Evolutionary conservation across 805 yeast genomes (phyloP).

Genomic region (Candida multigemmis): DNA sequence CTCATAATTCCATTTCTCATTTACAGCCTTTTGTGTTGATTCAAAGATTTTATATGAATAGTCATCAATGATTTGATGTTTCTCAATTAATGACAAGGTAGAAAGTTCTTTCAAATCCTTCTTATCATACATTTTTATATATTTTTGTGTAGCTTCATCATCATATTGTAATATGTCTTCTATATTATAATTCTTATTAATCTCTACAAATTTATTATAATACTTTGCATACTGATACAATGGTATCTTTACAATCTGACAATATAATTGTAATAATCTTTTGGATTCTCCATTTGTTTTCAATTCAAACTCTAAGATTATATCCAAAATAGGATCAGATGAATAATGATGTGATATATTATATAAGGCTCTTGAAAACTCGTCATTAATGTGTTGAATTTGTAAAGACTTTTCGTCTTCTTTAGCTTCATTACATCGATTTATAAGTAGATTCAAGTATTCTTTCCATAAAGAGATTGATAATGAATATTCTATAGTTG

Average conservation of each 20-base stretch:
- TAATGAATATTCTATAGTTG: constrained; percentile 43
- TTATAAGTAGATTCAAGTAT: constrained; percentile 44
- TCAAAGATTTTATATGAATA: constrained; percentile 35
- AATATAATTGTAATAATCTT: constrained; percentile 32
- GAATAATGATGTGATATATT: constrained; percentile 67
- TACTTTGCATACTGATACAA: constrained; percentile 81
- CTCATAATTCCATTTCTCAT: constrained; percentile 66
- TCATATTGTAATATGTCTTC: constrained; percentile 11
- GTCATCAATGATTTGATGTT: constrained; percentile 32
- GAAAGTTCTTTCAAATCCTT: constrained; percentile 10
- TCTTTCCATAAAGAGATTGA: constrained; percentile 66
- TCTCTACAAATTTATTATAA: constrained; percentile 40
- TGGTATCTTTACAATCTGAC: constrained; percentile 49
- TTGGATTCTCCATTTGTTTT: constrained; percentile 17
- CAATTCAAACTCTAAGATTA: constrained; percentile 55
- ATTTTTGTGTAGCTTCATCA: constrained; percentile 6
- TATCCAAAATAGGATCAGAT: constrained; percentile 82
- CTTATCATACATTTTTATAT: constrained; percentile 13
- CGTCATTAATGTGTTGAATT: no score
- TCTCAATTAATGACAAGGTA: constrained; percentile 28
- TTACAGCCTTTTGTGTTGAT: constrained; percentile 43
- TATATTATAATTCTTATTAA: constrained; percentile 23
- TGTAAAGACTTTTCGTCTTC: constrained; percentile 8
- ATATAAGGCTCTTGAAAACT: no score
- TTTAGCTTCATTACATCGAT: constrained; percentile 22